phyloP scores from a whole-genome alignment of 176 grass and related monocot genomes.

The Oryza nivara region DNA sequence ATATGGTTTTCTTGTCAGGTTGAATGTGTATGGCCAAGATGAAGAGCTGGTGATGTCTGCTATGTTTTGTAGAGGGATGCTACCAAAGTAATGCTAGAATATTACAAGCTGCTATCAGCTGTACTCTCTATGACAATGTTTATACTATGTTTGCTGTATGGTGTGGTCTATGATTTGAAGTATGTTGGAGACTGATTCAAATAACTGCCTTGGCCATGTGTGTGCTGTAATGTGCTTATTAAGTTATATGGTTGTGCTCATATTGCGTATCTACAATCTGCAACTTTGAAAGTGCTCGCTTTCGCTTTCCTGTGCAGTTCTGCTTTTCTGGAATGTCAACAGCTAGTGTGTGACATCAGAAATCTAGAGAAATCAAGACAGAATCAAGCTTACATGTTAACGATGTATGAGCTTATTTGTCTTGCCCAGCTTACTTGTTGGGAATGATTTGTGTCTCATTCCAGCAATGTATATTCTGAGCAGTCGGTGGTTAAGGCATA shows the following conservation, averaged over 20 bases:
- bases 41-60: constrained; percentile 34
- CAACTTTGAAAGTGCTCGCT: background rate
- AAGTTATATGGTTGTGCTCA: constrained; percentile 33
- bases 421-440: constrained; percentile 13
- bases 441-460: constrained; percentile 29
- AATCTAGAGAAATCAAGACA: constrained; percentile 44
- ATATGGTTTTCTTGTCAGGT: constrained; percentile 26
- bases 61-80: constrained; percentile 1
- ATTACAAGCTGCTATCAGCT: constrained; percentile 32
- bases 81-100: constrained; percentile 15
- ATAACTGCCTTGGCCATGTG: constrained; percentile 50
- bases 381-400: constrained; percentile 10
- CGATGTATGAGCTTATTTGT: constrained; percentile 23
- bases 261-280: constrained; percentile 16
- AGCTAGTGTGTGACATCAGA: constrained; percentile 16
- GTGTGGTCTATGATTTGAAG: constrained; percentile 41
- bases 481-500: constrained; percentile 19
- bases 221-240: constrained; percentile 27
- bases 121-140: constrained; percentile 38
- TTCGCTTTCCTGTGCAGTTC: constrained; percentile 30
- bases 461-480: background rate
- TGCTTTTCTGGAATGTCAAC: constrained; percentile 34
- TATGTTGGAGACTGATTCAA: constrained; percentile 41
- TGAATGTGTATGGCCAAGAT: constrained; percentile 18
- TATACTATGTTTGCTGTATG: constrained; percentile 34